These are phyloP conservation scores for Elaphomyces granulatus DNA, from an alignment of 495 filamentous ascomycete genomes.

Conservation along the genomic window DNA sequence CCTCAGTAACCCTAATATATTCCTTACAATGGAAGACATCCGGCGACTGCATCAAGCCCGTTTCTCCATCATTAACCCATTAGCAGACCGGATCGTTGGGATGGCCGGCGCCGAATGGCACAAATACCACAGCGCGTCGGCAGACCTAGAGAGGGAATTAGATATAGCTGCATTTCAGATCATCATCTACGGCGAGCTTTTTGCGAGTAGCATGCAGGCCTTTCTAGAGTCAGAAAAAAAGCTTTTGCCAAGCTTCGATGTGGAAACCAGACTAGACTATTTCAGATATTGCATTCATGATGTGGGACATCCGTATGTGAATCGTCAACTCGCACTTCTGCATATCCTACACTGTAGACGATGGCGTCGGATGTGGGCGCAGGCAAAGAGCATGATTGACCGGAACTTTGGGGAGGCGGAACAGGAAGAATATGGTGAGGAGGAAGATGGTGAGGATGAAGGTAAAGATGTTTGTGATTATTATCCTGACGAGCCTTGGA, in stretches of 20 bases:
- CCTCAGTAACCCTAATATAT: slow-evolving; percentile 9
- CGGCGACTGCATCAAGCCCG: slow-evolving; percentile 17
- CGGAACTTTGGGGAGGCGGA: too few species aligned
- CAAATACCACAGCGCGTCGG: too few species aligned
- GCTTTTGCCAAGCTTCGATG: slow-evolving; percentile 4
- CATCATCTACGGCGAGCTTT: slow-evolving; percentile 27
- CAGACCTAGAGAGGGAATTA: slow-evolving; percentile 15
- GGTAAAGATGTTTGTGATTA: too few species aligned
- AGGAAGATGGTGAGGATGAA: too few species aligned
- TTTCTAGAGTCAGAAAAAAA: too few species aligned
- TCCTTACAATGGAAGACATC: slow-evolving; percentile 22
- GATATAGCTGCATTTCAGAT: slow-evolving; percentile 17
- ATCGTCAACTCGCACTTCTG: slow-evolving; percentile 6
- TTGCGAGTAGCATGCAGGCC: slow-evolving; percentile 16
- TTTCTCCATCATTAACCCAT: slow-evolving; percentile 21
- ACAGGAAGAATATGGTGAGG: too few species aligned
- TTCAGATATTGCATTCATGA: slow-evolving; percentile 25
- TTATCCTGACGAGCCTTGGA: slow-evolving; percentile 42
- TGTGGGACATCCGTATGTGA: slow-evolving; percentile 1
- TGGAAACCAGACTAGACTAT: slow-evolving; percentile 20
- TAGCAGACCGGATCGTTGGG: slow-evolving; percentile 19
- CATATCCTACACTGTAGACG: slow-evolving; percentile 10
- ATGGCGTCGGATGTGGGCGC: slow-evolving; percentile 12
- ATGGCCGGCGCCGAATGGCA: slow-evolving; percentile 21
- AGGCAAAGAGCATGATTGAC: slow-evolving; percentile 2